Base-by-base conservation (phyloP, 768 basidiomycete genomes). In the Pilatotrama ljubarskyi region DNA sequence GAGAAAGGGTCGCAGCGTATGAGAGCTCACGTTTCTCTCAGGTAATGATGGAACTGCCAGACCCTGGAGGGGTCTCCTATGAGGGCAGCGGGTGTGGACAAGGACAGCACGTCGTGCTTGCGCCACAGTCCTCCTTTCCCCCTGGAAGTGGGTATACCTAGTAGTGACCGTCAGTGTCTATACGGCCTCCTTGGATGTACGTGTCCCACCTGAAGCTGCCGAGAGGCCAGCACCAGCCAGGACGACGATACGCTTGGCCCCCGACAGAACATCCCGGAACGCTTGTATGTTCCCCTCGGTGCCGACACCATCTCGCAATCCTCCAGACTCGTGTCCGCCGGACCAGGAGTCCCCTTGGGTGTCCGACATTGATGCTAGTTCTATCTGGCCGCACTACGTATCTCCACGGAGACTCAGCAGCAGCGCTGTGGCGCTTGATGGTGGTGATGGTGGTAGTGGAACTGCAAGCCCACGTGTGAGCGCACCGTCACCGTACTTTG, bases 41-140 rank as follows among this genome's bases (percentile, higher is more conserved):
- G 73, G 57, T 80, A 80, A 62, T 85, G 84, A 59, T 84, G 85
- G 60, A 85, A 86, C 63, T 85, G 79, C 85, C 84, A 85, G 5
- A 80, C 77, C 6, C 76, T 70, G 14, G 77, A 78, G 1, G 82
- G 84, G 51, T 80, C 72, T 20, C 70, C 58, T 1, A 58, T 52
- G 67, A 85, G 85, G 1, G 77, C 80, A 59, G 80, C 73, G 0
- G 81, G 83, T 20, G 82, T 82, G 11, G 82, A 82, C 13, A 84
- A 74, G 41, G 72, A 72, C 51, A 75, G 78, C 0, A 80, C 80
- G 43, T 81, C 71, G 62, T 80, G 78, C 47, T 74, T 76, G 58
- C 79, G 69, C 81, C 81, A 82, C 63, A 80, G 56, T 11, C 79
- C 80, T 35, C 80, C 80, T 11, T 72, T 71, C 6, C 78, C 82